Evolutionary conservation across 805 yeast species (phyloP).

Genomic region (Zygoascus flipseniorum): DNA sequence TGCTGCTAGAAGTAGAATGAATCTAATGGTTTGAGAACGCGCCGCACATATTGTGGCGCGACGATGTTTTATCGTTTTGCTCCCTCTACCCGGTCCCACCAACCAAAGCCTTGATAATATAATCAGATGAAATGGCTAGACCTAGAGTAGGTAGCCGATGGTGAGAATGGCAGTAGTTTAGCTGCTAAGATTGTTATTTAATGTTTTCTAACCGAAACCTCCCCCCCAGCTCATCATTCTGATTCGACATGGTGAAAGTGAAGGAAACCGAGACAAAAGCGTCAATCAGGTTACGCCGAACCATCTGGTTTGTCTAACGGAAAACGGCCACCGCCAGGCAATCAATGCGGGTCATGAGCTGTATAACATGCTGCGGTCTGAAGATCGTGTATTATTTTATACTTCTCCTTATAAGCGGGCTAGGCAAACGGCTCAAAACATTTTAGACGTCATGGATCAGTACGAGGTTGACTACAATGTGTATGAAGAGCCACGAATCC

Average conservation of each 20-base stretch:
- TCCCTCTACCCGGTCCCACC: background rate
- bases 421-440: constrained; percentile 70
- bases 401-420: constrained; percentile 85
- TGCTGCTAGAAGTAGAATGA: constrained; percentile 16
- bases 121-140: constrained; percentile 28
- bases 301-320: constrained; percentile 69
- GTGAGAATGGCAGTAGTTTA: too few relatives aligned
- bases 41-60: too few relatives aligned
- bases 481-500: constrained; percentile 81
- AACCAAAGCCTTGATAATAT: background rate
- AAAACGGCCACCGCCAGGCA: constrained; percentile 49
- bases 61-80: too few relatives aligned
- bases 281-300: constrained; percentile 75
- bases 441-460: constrained; percentile 43
- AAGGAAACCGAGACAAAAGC: constrained; percentile 77
- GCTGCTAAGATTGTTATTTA: too few relatives aligned
- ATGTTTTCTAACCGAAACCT: background rate
- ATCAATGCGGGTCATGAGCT: constrained; percentile 28
- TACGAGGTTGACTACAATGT: constrained; percentile 42
- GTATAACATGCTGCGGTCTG: constrained; percentile 33
- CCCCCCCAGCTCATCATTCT: constrained; percentile 56
- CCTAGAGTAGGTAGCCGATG: constrained; percentile 32
- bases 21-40: too few relatives aligned
- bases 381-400: constrained; percentile 60
- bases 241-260: constrained; percentile 89